Evolutionary conservation across 1,139 yeast genomes (phyloP), one percentile per base, ranked within the genome.

Genomic region (Pichia sp.): DNA sequence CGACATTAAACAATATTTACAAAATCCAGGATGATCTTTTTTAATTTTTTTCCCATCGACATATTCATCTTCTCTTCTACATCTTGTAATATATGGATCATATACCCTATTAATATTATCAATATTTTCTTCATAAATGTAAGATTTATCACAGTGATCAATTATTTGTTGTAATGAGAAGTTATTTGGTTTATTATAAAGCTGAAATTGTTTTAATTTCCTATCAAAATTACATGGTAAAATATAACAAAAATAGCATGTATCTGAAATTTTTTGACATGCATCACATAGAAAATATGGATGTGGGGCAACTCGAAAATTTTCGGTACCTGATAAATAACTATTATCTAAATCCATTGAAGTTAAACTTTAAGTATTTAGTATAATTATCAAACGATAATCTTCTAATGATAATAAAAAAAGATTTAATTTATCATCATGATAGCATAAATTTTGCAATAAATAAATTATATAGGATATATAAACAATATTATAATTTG

Each of bases 11-110:
- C 54, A 51, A 29, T 42, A 51, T 7, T 48, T 47, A 30, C 54
- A 51, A 37, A 49, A 51, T 3, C 54, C 51, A 24, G 49, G 49
- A 33, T 48, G 51, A 22, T 51, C 54, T 22, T 51, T 51, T 32
- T 51, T 51, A 2, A 45, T 38, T 23, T 39, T 40, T 29, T 45
- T 47, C 16, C 51, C 54, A 11, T 41, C 27, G 1, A 39, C 20
- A 27, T 30, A 35, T 11, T 42, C 45, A 28, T 42, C 40, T 12
- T 42, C 41, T 16, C 38, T 32, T 22, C 37, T 37, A n/a, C 50
- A 36, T 28, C 50, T 34, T 35, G 52, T 42, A 33, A 51, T 40
- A 23, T 45, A 39, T 7, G 46, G 46, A 33, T 48, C 48, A 9
- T 40, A 44, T 24, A 35, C 16, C 22, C 27, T 34, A n/a, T 40